Evolutionary conservation across 129 eudicot species (phyloP).

Genomic region (Centrapalus pauciflorus): DNA sequence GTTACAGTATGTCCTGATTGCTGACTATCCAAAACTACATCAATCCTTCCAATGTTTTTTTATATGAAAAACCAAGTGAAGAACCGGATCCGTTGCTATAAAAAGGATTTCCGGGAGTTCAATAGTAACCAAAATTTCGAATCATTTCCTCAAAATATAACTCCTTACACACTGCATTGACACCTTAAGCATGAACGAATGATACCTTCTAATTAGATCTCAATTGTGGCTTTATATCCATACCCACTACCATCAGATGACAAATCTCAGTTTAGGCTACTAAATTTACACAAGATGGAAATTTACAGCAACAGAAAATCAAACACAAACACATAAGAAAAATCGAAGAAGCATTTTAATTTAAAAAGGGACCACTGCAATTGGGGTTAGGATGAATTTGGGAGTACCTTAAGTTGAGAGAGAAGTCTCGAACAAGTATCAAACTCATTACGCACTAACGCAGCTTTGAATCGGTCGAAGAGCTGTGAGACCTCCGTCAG

Average conservation of each 20-base stretch:
- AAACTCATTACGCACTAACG: conserved; percentile 59
- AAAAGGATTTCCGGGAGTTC: background rate
- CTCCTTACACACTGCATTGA: background rate
- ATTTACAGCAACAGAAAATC: background rate
- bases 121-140: background rate
- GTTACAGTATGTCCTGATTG: background rate
- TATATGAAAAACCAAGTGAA: background rate
- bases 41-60: background rate
- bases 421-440: conserved; percentile 58
- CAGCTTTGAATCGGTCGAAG: conserved; percentile 83
- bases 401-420: conserved; percentile 74
- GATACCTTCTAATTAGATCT: conserved; percentile 14
- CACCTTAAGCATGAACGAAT: background rate
- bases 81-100: background rate
- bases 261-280: background rate
- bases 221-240: background rate
- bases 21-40: background rate
- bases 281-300: background rate
- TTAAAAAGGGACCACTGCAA: background rate
- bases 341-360: background rate
- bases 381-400: conserved; percentile 11
- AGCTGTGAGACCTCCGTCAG: conserved; percentile 54
- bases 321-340: background rate
- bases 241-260: background rate
- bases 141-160: background rate